Conservation (phyloP, 164 flowering plant genomes). For the Sedum album region DNA sequence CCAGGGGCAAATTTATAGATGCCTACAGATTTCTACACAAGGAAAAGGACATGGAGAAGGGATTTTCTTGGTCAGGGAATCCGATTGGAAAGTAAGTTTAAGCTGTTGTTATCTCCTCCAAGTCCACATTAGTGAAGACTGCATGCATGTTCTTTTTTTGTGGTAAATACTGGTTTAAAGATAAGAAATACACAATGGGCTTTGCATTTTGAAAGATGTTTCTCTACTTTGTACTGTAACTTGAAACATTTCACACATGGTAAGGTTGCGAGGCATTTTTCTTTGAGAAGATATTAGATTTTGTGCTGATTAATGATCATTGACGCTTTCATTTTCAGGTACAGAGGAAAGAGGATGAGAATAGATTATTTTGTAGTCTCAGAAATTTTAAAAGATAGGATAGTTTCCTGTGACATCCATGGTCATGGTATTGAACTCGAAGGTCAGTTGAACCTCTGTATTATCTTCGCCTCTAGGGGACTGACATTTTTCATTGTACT, state of each 20-base stretch:
- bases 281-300: neutral
- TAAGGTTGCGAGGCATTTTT: neutral
- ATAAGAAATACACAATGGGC: neutral
- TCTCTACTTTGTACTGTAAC: neutral
- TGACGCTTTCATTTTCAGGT: constrained; percentile 33
- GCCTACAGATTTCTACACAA: constrained; percentile 76
- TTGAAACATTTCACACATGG: neutral
- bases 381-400: constrained; percentile 61
- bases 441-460: constrained; percentile 31
- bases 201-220: neutral
- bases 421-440: constrained; percentile 84
- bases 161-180: too few species aligned
- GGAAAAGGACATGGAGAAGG: constrained; percentile 76
- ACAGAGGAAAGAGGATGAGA: constrained; percentile 94
- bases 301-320: neutral
- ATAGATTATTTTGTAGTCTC: constrained; percentile 83
- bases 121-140: too few species aligned
- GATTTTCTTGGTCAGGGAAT: constrained; percentile 96
- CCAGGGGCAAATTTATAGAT: constrained; percentile 85
- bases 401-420: constrained; percentile 74
- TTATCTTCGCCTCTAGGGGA: too few species aligned
- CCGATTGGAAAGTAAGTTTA: constrained; percentile 82
- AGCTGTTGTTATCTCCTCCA: too few species aligned
- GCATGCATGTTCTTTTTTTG: too few species aligned
- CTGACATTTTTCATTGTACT: too few species aligned